A percentile compares a stretch with the other conserved stretches of the same genome.
Evolutionary conservation across 768 basidiomycete species (phyloP).

Genomic region (Tylopilus vinaceipallidus): DNA sequence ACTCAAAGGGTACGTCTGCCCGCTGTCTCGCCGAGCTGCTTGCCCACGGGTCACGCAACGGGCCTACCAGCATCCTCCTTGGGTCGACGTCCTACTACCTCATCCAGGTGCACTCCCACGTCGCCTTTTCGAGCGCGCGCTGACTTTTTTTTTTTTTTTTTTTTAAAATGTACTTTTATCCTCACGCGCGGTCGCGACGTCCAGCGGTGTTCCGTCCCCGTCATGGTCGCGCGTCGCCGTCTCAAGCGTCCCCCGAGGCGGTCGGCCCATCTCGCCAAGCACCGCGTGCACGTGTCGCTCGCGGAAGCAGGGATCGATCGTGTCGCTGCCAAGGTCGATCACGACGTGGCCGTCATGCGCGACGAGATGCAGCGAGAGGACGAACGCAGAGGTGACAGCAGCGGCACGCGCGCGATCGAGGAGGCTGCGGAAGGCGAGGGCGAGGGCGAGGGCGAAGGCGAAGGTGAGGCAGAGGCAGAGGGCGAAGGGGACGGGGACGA

Average conservation of each 20-base stretch:
- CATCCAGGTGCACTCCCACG: constrained; percentile 55
- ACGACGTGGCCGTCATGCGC: constrained; percentile 79
- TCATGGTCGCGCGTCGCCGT: constrained; percentile 93
- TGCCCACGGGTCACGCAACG: no score
- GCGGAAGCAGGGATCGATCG: constrained; percentile 86
- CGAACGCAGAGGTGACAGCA: constrained; percentile 30
- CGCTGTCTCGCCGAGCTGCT: no score
- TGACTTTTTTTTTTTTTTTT: neutral
- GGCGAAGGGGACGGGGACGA: constrained; percentile 24
- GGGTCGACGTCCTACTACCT: constrained; percentile 96
- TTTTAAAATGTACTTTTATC: neutral
- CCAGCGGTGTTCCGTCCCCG: constrained; percentile 90
- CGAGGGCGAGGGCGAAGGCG: constrained; percentile 20
- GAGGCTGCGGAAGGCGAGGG: constrained; percentile 27
- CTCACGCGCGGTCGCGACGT: neutral
- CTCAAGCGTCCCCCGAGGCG: constrained; percentile 85
- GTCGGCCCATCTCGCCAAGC: constrained; percentile 75
- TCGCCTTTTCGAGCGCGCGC: neutral
- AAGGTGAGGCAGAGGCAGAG: constrained; percentile 22
- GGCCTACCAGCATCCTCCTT: constrained; percentile 87
- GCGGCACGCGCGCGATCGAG: constrained; percentile 11
- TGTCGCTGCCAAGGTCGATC: constrained; percentile 80
- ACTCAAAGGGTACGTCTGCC: constrained; percentile 77
- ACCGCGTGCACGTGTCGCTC: constrained; percentile 80
- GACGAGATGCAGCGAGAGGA: constrained; percentile 74